Percentiles rank a stretch among this genome's conserved stretches.
These are phyloP conservation scores for Corymbia citriodora DNA, from an alignment of 441 rosid genomes.

Conservation along the genomic window DNA sequence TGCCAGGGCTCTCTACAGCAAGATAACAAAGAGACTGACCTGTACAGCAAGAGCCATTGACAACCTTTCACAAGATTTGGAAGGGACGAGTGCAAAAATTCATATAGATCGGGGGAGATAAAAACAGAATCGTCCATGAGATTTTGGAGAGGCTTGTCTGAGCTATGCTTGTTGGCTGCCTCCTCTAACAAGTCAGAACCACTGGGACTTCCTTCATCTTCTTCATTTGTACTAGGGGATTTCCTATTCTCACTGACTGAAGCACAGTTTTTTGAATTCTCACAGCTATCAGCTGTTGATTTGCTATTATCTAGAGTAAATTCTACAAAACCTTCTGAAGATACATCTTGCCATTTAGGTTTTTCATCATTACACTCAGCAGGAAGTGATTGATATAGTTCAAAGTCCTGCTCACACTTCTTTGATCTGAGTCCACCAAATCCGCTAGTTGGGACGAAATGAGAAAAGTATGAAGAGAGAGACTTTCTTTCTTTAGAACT, in stretches of 20 bases:
- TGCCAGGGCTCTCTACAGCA: conserved; percentile 1
- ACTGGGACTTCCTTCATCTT: conserved; percentile 28
- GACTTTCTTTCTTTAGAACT: conserved; percentile 36
- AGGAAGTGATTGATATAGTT: conserved; percentile 26
- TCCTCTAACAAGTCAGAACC: conserved; percentile 42
- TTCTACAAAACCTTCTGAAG: conserved; percentile 18
- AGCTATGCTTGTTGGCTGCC: conserved; percentile 31
- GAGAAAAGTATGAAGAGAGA: conserved; percentile 48
- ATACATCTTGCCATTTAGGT: conserved; percentile 20
- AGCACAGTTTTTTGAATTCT: conserved; percentile 10
- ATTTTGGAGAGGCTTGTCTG: conserved; percentile 28
- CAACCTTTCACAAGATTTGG: conserved; percentile 90
- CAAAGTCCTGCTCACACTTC: conserved; percentile 24
- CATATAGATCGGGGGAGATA: conserved; percentile 59
- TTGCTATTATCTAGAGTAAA: conserved; percentile 11
- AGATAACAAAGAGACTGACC: conserved; percentile 38
- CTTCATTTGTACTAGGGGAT: not conserved
- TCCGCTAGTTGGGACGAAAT: conserved; percentile 29
- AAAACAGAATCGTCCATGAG: conserved; percentile 58
- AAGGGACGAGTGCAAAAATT: conserved; percentile 68
- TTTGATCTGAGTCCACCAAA: conserved; percentile 29
- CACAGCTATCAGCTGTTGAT: conserved; percentile 3
- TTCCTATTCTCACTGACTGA: conserved; percentile 11
- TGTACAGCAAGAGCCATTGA: conserved; percentile 81
- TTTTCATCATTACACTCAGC: conserved; percentile 24